Conservation (phyloP, 208 protist species). For the Trypanosomatidae sp. region DNA sequence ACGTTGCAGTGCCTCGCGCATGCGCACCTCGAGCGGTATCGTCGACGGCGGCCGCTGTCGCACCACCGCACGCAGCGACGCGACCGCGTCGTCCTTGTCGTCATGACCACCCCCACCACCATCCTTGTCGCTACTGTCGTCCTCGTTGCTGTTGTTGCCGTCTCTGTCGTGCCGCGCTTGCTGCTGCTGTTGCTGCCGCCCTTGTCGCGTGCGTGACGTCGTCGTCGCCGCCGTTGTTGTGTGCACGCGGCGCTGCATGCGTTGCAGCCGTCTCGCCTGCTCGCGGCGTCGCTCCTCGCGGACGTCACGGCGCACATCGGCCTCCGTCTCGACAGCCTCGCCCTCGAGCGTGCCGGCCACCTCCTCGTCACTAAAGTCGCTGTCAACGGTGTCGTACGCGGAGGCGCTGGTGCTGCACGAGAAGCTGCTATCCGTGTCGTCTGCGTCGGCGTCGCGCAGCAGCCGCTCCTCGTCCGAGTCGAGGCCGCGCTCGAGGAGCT, state of each 20-base stretch:
- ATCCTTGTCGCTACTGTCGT: neutral
- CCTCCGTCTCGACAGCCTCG: conserved; percentile 33
- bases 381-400: conserved; percentile 46
- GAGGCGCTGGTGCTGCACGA: conserved; percentile 35
- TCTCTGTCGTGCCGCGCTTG: neutral
- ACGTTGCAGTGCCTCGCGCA: conserved; percentile 23
- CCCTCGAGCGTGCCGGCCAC: conserved; percentile 13
- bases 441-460: conserved; percentile 25
- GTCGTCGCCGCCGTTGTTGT: neutral
- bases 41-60: conserved; percentile 27
- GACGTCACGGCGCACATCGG: conserved; percentile 14
- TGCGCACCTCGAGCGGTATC: conserved; percentile 31
- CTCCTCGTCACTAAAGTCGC: conserved; percentile 67
- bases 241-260: neutral
- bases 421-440: conserved; percentile 48
- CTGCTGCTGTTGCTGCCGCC: conserved; percentile 1
- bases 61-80: conserved; percentile 11
- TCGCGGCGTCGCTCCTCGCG: neutral
- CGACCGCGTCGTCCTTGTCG: conserved; percentile 1
- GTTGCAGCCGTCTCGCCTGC: neutral
- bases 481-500: conserved; percentile 51
- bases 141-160: neutral
- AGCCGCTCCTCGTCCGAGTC: conserved; percentile 51
- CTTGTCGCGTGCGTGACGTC: conserved; percentile 1
- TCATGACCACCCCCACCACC: neutral